Evolutionary conservation across 768 basidiomycete species (phyloP).

Genomic region (Pleurotus platypus): DNA sequence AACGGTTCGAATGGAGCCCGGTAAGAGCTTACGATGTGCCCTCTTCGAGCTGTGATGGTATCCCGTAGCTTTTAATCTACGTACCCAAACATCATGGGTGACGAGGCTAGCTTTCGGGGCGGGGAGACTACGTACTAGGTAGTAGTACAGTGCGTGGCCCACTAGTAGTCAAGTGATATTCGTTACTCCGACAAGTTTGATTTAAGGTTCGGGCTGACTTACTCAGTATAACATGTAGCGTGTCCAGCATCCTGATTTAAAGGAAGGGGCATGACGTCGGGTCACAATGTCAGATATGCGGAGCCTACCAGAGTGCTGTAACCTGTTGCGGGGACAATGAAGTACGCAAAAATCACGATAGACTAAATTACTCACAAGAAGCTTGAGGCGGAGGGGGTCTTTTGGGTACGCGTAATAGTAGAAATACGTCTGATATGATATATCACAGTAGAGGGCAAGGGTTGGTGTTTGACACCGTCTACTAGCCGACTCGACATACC

Average conservation of each 20-base stretch:
- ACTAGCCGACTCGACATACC: constrained; percentile 16
- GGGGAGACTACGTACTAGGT: constrained; percentile 28
- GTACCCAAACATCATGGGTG: neutral
- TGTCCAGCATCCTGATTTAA: constrained; percentile 32
- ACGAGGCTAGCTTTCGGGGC: neutral
- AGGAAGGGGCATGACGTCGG: neutral
- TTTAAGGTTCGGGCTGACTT: constrained; percentile 10
- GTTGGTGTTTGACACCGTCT: neutral
- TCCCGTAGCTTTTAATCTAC: constrained; percentile 36
- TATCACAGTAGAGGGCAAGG: neutral
- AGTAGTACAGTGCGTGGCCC: constrained; percentile 38
- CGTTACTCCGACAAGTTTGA: neutral
- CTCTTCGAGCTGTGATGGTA: constrained; percentile 20
- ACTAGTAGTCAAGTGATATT: constrained; percentile 21
- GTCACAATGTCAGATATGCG: neutral
- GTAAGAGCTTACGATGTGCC: constrained; percentile 34
- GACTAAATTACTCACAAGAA: constrained; percentile 24
- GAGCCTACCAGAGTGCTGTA: constrained; percentile 28
- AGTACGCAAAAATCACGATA: neutral
- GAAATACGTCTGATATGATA: constrained; percentile 38
- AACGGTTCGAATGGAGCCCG: neutral
- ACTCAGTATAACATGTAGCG: constrained; percentile 38
- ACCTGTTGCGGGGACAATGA: constrained; percentile 22
- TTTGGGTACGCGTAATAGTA: constrained; percentile 38
- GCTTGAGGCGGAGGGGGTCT: constrained; percentile 28